Base-by-base conservation (phyloP, 768 basidiomycete genomes). In the Fistulinella prunicolor region DNA sequence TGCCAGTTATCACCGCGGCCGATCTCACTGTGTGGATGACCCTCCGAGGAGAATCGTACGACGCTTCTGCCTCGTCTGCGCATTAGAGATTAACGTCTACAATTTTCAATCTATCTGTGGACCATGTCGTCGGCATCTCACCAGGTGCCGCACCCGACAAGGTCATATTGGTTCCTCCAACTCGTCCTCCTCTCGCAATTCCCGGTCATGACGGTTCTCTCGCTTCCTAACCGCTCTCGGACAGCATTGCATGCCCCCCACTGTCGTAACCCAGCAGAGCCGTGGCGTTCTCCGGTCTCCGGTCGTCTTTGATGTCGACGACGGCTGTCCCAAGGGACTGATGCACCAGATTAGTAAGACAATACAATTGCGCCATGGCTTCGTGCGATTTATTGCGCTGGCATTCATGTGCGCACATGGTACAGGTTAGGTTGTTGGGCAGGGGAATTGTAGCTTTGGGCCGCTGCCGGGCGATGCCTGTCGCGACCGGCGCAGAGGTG, bases 331-430 rank as follows among this genome's bases (percentile, higher is more conserved):
- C n/a, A 30, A 23, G 35, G 37, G 26, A 22, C 41, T 45, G 53
- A 51, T 49, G 49, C 30, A 29, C 37, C 28, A 8, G 35, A 50
- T 61, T 58, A 58, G 59, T 55, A 51, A 61, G 56, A 49, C 44
- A 52, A 43, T 38, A 45, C 38, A 48, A 38, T 50, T 6, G 43
- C 19, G 23, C 34, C n/a, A 9, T 24, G 30, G 42, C 58, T 62
- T 62, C 61, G 50, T 51, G 38, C 59, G 61, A 63, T 63, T 52
- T 44, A 63, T 63, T 63, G 51, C 61, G 45, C 50, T 42, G 32
- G 42, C 21, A 44, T n/a, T n/a, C n/a, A 38, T 38, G 32, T 9
- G 43, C 20, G 24, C 46, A 36, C 55, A 47, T 49, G 58, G 38
- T 48, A 7, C 36, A 37, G 38, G 46, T 30, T 30, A 9, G 21